Conservation (phyloP, 148 eudicot species). For the Heliosperma pusillum region DNA sequence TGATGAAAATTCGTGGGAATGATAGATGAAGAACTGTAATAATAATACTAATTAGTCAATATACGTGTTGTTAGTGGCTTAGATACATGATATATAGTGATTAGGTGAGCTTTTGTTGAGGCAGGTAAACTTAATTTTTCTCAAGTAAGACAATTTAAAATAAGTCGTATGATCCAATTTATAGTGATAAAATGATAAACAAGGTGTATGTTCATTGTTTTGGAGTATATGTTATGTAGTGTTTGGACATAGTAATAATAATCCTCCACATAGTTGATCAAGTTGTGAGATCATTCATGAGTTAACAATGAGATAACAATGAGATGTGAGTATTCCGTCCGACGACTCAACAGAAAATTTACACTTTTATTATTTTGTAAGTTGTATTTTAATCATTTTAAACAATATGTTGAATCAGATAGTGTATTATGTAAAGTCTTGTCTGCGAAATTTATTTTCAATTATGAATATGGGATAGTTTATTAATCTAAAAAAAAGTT, state of each 20-base stretch:
- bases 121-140: slow-evolving; percentile 25
- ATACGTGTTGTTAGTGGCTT: background rate
- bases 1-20: slow-evolving; percentile 21
- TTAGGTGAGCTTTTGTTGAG: slow-evolving; percentile 43
- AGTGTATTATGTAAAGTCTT: too few relatives aligned
- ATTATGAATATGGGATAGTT: too few relatives aligned
- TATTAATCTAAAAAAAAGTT: too few relatives aligned
- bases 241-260: slow-evolving; percentile 20
- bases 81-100: slow-evolving; percentile 16
- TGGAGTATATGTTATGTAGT: slow-evolving; percentile 26
- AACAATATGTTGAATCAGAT: too few relatives aligned
- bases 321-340: too few relatives aligned
- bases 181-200: background rate
- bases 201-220: slow-evolving; percentile 11
- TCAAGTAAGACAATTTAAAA: background rate
- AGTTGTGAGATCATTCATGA: too few relatives aligned
- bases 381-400: too few relatives aligned
- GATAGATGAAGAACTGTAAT: background rate
- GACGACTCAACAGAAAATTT: too few relatives aligned
- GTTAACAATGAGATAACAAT: background rate
- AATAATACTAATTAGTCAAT: slow-evolving; percentile 14
- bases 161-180: background rate
- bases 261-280: too few relatives aligned
- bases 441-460: too few relatives aligned
- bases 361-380: too few relatives aligned